Evolutionary conservation across 345 rosid genomes (phyloP).

Genomic region (Theobroma cacao): DNA sequence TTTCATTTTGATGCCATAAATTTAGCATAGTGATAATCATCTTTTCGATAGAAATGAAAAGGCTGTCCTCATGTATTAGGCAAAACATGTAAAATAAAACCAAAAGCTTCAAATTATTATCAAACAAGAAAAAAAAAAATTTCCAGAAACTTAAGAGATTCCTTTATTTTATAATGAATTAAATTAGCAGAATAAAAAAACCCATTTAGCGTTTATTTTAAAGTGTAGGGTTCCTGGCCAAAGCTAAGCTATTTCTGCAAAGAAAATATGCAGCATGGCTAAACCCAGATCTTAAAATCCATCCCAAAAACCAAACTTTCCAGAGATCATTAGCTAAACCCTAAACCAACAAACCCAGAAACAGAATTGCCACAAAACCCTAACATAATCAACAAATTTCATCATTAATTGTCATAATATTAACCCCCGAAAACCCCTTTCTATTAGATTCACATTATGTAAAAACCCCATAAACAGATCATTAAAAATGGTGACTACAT

Average conservation of each 20-base stretch:
- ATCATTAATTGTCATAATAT: background rate
- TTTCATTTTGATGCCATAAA: background rate
- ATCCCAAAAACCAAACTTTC: slow-evolving; percentile 4
- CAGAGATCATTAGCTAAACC: background rate
- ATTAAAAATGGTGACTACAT: slow-evolving; percentile 8
- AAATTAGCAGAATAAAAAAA: background rate
- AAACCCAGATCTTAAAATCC: background rate
- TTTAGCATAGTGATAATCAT: background rate
- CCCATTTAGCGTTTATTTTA: background rate
- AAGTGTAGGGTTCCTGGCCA: background rate
- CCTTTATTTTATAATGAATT: background rate
- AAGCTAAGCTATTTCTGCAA: background rate
- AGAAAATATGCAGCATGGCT: background rate
- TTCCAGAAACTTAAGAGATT: background rate
- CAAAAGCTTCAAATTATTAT: background rate
- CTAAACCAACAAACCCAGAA: slow-evolving; percentile 5
- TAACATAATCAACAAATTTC: background rate
- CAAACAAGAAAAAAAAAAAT: background rate
- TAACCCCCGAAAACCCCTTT: background rate
- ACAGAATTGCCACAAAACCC: background rate
- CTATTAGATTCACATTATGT: background rate
- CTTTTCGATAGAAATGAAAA: background rate
- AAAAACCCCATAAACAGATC: slow-evolving; percentile 2
- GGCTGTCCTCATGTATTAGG: background rate
- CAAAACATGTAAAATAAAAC: background rate